Evolutionary conservation across 257 asterid species (phyloP), one percentile per base, ranked within the genome.

Genomic region (Nicotiana sylvestris): DNA sequence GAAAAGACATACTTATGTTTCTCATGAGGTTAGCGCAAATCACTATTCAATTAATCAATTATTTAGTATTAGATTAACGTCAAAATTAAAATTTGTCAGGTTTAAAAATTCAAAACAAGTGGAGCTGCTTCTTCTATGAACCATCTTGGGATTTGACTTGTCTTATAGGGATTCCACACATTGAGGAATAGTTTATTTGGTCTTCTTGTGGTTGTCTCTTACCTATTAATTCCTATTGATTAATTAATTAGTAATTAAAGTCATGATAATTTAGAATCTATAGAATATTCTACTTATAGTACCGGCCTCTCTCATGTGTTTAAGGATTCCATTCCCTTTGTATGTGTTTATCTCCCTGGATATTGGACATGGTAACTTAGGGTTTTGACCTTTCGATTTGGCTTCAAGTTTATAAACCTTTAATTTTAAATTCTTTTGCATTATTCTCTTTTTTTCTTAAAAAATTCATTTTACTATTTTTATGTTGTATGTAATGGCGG

Each of bases 1-100:
- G 77, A 85, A 86, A 85, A 85, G 85, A 84, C 86, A 89, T 57
- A 82, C 86, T 86, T 79, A 83, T 86, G 88, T 76, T 64, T 80
- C 84, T 86, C 81, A 83, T 83, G 87, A 81, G 83, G 67, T 81
- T 70, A 35, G 60, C 72, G 13, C 43, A 30, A 74, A 77, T 57
- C 69, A 82, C 60, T 35, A 83, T 81, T 66, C 61, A 60, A 60
- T 76, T 80, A 58, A 69, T 78, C 55, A 81, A 30, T 69, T 84
- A 21, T 25, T 21, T 72, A 43, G 4, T 46, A 72, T 72, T 12
- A 46, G 37, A 72, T 46, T 46, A 72, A 46, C 21, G 49, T 9
- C n/a, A 25, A 5, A 46, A 72, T 2, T 72, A 46, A 72, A 25
- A 46, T 43, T 5, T 77, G 76, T 77, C 80, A 29, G 67, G 68